Percentiles rank a stretch among this genome's conserved stretches.
Conservation (phyloP, 306 rosid species). For the Parietaria judaica region DNA sequence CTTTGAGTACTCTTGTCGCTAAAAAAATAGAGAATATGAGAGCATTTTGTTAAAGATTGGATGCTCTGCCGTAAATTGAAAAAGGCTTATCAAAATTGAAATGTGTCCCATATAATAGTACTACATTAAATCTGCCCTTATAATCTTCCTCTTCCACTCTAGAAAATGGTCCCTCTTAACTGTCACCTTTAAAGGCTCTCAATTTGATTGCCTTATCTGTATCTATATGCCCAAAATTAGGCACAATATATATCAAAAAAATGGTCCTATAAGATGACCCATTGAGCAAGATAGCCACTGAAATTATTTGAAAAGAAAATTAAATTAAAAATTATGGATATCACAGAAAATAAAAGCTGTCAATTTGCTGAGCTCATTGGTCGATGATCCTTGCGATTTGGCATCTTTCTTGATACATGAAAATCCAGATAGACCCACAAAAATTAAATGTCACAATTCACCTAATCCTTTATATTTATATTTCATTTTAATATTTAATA, state of each 20-base stretch:
- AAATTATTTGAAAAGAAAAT: not conserved
- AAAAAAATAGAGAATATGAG: not conserved
- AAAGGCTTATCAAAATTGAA: not conserved
- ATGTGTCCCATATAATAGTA: not conserved
- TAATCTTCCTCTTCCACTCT: not conserved
- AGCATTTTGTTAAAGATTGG: not conserved
- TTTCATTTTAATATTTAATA: no score
- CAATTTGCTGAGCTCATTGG: slow-evolving; percentile 8
- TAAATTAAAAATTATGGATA: not conserved
- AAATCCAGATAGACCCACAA: slow-evolving; percentile 32
- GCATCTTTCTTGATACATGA: slow-evolving; percentile 20
- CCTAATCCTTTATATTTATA: slow-evolving; percentile 13
- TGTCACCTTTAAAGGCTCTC: not conserved
- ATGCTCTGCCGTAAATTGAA: not conserved
- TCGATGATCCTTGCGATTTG: slow-evolving; percentile 10
- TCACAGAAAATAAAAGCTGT: slow-evolving; percentile 11
- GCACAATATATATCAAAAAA: not conserved
- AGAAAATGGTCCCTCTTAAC: slow-evolving; percentile 1
- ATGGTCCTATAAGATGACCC: not conserved
- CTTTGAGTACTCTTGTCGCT: not conserved
- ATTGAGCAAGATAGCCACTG: not conserved
- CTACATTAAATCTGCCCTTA: not conserved
- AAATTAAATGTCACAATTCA: not conserved
- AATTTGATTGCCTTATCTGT: slow-evolving; percentile 1
- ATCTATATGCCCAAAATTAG: not conserved